phyloP scores from a whole-genome alignment of 1,139 yeast genomes.

The Schizosaccharomyces versatilis region DNA sequence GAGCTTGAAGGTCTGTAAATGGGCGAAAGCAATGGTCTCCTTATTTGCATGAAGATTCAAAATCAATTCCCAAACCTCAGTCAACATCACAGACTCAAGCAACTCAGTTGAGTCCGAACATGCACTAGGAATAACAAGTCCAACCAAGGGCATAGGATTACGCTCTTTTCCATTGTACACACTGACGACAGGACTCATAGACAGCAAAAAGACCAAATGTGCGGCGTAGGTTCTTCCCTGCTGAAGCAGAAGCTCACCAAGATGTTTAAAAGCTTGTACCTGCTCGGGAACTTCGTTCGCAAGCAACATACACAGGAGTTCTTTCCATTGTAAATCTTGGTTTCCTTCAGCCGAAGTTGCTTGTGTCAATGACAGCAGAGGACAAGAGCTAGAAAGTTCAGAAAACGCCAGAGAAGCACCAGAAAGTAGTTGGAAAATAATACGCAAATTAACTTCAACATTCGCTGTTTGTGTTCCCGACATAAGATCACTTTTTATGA shows the following conservation, averaged over 20 bases:
- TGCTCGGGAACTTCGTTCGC: neutral
- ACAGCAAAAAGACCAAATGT: constrained; percentile 15
- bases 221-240: constrained; percentile 19
- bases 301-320: neutral
- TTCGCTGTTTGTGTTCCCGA: neutral
- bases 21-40: constrained; percentile 25
- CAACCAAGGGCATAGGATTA: constrained; percentile 11
- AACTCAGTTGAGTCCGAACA: constrained; percentile 17
- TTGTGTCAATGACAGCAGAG: neutral
- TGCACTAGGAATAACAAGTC: constrained; percentile 16
- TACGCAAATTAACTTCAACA: neutral
- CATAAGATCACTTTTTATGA: neutral
- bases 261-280: constrained; percentile 16
- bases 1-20: constrained; percentile 33
- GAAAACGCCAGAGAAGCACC: neutral
- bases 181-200: neutral
- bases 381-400: neutral
- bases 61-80: constrained; percentile 53
- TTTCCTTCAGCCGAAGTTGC: neutral
- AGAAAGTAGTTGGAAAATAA: neutral
- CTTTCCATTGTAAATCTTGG: neutral
- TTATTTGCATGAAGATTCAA: constrained; percentile 18
- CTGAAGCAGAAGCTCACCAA: constrained; percentile 18
- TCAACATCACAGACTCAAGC: constrained; percentile 28
- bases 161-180: constrained; percentile 13